phyloP scores from a whole-genome alignment of 768 basidiomycete species.

The Dioszegia hungarica region DNA sequence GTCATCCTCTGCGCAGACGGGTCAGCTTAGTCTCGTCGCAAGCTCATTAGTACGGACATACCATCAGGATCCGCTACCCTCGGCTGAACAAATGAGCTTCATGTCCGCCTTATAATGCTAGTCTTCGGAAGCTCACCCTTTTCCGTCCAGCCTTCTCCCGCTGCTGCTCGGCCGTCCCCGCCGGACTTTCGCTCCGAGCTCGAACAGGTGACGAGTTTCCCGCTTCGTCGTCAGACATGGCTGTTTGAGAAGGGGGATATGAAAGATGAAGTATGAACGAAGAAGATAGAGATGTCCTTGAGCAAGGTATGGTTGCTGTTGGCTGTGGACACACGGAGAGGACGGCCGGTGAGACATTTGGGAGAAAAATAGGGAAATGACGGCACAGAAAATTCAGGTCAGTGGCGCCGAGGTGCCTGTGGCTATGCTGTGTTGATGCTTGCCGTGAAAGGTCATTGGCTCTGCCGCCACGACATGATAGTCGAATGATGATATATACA shows the following conservation, averaged over 20 bases:
- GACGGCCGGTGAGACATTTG: too few relatives aligned
- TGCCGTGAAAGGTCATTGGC: too few relatives aligned
- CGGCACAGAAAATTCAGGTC: too few relatives aligned
- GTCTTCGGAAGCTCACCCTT: slow-evolving; percentile 24
- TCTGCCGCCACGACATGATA: too few relatives aligned
- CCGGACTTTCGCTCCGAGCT: slow-evolving; percentile 7
- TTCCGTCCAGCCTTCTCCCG: slow-evolving; percentile 17
- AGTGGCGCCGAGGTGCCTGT: too few relatives aligned
- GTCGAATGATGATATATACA: too few relatives aligned
- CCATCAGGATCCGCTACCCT: slow-evolving; percentile 32
- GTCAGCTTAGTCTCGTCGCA: slow-evolving; percentile 23
- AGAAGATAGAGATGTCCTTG: too few relatives aligned
- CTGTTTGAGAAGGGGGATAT: neutral
- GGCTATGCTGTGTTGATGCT: too few relatives aligned
- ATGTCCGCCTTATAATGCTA: neutral
- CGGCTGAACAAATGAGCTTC: slow-evolving; percentile 18
- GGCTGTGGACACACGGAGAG: too few relatives aligned
- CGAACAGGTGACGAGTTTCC: slow-evolving; percentile 13
- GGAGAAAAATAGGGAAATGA: neutral
- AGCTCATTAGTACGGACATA: slow-evolving; percentile 6
- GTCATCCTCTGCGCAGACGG: slow-evolving; percentile 9
- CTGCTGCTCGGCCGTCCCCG: slow-evolving; percentile 4
- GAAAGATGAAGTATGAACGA: slow-evolving; percentile 1
- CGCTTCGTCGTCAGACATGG: slow-evolving; percentile 31
- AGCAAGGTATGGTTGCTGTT: neutral